Conservation (phyloP, 331 rosid genomes). For the Malus hybrid region DNA sequence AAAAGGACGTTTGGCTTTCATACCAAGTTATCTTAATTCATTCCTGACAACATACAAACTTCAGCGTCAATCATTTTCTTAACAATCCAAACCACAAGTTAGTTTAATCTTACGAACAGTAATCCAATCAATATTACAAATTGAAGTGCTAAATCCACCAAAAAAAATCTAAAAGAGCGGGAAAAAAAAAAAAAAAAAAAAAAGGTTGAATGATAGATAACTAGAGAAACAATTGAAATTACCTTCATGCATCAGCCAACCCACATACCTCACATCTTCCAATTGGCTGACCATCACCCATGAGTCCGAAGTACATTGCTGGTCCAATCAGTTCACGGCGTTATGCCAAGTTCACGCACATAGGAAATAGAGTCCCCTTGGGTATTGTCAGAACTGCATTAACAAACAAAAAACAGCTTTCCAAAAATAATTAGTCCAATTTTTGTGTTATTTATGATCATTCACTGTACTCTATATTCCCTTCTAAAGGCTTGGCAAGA, state of each 20-base stretch:
- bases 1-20: background rate
- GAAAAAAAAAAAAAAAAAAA: background rate
- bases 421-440: background rate
- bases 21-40: background rate
- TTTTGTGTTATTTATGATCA: background rate
- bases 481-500: slow-evolving; percentile 79
- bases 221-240: background rate
- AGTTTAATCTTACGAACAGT: background rate
- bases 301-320: slow-evolving; percentile 92
- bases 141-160: background rate
- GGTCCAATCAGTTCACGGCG: slow-evolving; percentile 79
- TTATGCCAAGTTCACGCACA: slow-evolving; percentile 87
- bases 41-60: background rate
- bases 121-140: background rate
- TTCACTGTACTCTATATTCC: slow-evolving; percentile 50
- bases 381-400: slow-evolving; percentile 82
- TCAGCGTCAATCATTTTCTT: background rate
- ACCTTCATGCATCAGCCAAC: slow-evolving; percentile 96
- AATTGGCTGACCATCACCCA: slow-evolving; percentile 93
- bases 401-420: slow-evolving; percentile 33
- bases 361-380: slow-evolving; percentile 74
- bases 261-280: slow-evolving; percentile 96
- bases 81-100: background rate
- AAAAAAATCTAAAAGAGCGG: background rate
- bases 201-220: background rate